Base-by-base conservation (phyloP, 2,329 filamentous ascomycete genomes). In the Aureobasidium musti region DNA sequence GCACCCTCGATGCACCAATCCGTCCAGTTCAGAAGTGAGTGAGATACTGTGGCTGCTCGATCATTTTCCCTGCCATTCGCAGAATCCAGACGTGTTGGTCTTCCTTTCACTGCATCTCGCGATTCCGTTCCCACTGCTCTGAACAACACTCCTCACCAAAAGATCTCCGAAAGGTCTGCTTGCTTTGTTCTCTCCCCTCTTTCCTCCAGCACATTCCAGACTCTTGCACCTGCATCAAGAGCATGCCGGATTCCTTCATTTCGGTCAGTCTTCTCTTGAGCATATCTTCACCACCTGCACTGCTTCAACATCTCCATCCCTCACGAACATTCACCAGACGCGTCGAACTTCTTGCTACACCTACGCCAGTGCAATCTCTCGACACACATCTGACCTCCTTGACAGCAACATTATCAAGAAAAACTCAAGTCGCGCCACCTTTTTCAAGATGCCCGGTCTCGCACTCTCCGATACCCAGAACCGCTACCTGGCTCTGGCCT, bases 401-500 rank as follows among this genome's bases (percentile, higher is more conserved):
- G 17, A 5, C n/a, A 54, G 28, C 50, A 43, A 33, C 37, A 57
- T 14, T 21, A 30, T 14, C 23, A 43, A 28, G 21, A 57, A 17
- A 39, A 3, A 6, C 6, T 10, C 11, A 41, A 21, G 3, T 28
- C 13, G 28, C 14, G 10, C 23, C 21, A n/a, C 8, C 13, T 19
- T 17, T 14, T 39, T 13, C 37, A 57, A 43, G 26, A 67, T 67
- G 65, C 19, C 65, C n/a, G 37, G 35, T 39, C 35, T 39, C 5
- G 30, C 28, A 13, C 23, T 39, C 30, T 67, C 17, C 30, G 57
- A 64, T 13, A 52, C 49, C 19, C 59, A 63, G 26, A 61, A 53
- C 13, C 66, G 66, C 39, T 72, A 73, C 66, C 71, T 76, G 39
- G 71, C 71, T 33, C 67, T 73, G 57, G 73, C 71, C 37, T 75